Base-by-base conservation (phyloP, 495 filamentous ascomycete genomes). In the Cercophora scortea region DNA sequence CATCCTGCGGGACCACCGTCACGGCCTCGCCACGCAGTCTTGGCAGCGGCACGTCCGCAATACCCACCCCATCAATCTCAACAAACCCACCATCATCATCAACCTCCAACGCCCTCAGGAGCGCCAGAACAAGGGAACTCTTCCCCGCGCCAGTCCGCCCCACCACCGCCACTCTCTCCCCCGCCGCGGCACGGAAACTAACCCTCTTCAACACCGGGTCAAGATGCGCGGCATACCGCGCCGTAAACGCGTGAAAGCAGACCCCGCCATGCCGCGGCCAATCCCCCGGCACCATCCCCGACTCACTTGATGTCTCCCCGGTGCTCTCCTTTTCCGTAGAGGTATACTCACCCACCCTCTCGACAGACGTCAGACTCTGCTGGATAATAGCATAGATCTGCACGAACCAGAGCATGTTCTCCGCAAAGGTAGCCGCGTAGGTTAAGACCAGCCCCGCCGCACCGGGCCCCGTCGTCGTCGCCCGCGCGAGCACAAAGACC, bases 401-500 rank as follows among this genome's bases (percentile, higher is more conserved):
- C 7, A 78, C 71, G 50, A 76, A 73, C 69, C 71, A 76, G 49
- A 75, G 74, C 11, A 77, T 56, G 10, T 68, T 68, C 54, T 72
- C 67, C 10, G 74, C 75, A 43, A 78, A 74, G 56, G 73, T 70
- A 50, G 92, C 76, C 39, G 89, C 88, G 66, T 94, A 92, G 15
- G 86, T 87, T 86, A 94, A 88, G 43, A 86, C 76, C 63, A 94
- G 71, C 71, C 89, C 89, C 51, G 90, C 87, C 65, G 80, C 72
- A 51, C 88, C 88, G 16, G 87, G 74, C 4, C 79, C 73, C 4
- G 32, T 32, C 43, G 32, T 49, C 17, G 15, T 39, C 45, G 36
- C 36, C 36, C 9, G 9, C 36, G 36, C 45, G 45, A 54, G 80
- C 49, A 90, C 69, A 25, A 94, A 84, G 7, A 87, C 82, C 56